These are phyloP conservation scores for Collybia sp. DNA, from an alignment of 768 basidiomycete genomes.

Conservation along the genomic window DNA sequence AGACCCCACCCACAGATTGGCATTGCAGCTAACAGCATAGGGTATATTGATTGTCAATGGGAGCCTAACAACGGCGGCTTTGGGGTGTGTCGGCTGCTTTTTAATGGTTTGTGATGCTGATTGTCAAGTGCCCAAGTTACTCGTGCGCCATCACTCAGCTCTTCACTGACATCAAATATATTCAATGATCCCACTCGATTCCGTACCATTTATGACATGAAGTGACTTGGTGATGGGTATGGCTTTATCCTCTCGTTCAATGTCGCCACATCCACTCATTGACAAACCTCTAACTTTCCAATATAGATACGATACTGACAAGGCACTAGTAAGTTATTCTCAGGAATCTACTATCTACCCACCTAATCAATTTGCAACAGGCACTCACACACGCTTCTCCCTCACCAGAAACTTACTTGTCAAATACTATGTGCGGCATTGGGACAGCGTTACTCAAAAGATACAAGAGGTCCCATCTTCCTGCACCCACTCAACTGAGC, in stretches of 20 bases:
- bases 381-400: conserved; percentile 27
- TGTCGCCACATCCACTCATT: conserved; percentile 6
- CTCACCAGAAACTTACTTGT: conserved; percentile 17
- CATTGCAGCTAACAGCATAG: conserved; percentile 36
- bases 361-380: conserved; percentile 1
- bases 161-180: conserved; percentile 23
- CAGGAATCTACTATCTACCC: too few relatives aligned
- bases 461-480: conserved; percentile 22
- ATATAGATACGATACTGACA: conserved; percentile 22
- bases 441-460: conserved; percentile 16
- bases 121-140: conserved; percentile 33
- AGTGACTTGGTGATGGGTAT: conserved; percentile 22
- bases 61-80: conserved; percentile 35
- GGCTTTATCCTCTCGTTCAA: conserved; percentile 34
- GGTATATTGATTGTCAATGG: conserved; percentile 42
- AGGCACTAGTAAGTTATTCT: conserved; percentile 7
- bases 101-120: not conserved
- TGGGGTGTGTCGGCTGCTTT: conserved; percentile 12
- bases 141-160: conserved; percentile 32
- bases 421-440: conserved; percentile 21
- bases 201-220: conserved; percentile 24
- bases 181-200: conserved; percentile 26
- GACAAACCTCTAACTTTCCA: not conserved
- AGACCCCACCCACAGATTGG: too few relatives aligned
- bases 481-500: too few relatives aligned